A percentile compares a stretch with the other conserved stretches of the same genome.
phyloP scores from a whole-genome alignment of 441 rosid genomes.

The Viola pubescens region DNA sequence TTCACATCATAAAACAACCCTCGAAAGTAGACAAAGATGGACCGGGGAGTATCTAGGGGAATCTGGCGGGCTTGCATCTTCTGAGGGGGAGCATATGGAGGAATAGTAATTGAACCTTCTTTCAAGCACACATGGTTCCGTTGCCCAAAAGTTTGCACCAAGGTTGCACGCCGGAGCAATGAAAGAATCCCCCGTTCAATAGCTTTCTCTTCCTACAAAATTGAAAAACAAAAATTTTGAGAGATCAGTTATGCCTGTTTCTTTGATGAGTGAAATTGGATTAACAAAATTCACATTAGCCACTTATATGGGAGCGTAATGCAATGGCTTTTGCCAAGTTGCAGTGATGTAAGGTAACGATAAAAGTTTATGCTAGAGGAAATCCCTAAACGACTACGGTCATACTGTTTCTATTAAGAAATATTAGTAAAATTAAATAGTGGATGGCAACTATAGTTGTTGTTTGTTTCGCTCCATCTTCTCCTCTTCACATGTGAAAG shows the following conservation, averaged over 20 bases:
- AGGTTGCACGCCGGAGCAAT: slow-evolving; percentile 60
- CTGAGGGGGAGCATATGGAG: slow-evolving; percentile 92
- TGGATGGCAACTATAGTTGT: no score
- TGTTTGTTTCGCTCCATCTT: no score
- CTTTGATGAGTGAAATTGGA: neutral
- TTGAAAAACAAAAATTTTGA: slow-evolving; percentile 5
- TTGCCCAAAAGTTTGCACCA: slow-evolving; percentile 94
- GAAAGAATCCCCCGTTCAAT: slow-evolving; percentile 77
- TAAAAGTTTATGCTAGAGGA: no score
- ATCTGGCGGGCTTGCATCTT: slow-evolving; percentile 81
- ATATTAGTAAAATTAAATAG: no score
- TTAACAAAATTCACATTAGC: neutral
- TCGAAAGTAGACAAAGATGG: slow-evolving; percentile 88
- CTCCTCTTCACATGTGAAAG: no score
- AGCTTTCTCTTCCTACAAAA: slow-evolving; percentile 79
- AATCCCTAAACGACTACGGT: no score
- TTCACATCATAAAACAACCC: slow-evolving; percentile 86
- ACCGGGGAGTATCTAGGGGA: slow-evolving; percentile 61
- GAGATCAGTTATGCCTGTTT: neutral
- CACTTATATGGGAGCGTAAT: no score
- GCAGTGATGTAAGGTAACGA: no score
- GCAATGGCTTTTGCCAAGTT: no score
- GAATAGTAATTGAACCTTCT: slow-evolving; percentile 83
- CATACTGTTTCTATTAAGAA: no score
- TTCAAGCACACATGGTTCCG: slow-evolving; percentile 83